These are phyloP conservation scores for Coemansia sp. DNA, from an alignment of 192 early-diverging fungal species.

Conservation along the genomic window DNA sequence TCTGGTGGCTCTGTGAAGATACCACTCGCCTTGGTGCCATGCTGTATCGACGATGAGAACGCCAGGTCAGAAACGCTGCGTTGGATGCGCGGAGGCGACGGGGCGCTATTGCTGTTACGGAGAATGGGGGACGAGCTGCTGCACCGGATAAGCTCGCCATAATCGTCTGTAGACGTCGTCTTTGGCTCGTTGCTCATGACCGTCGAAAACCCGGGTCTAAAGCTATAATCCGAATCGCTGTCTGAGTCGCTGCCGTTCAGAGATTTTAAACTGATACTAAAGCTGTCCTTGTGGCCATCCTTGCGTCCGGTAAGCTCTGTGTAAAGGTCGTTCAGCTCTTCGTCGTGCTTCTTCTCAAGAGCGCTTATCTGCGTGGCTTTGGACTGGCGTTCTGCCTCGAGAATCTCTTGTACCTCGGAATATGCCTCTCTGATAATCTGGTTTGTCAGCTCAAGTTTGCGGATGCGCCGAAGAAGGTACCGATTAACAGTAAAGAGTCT, in stretches of 20 bases:
- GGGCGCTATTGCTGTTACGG: conserved; percentile 1
- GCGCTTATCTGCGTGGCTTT: conserved; percentile 31
- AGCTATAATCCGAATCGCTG: conserved; percentile 18
- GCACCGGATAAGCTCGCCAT: conserved; percentile 9
- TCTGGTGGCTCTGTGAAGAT: neutral
- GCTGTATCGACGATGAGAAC: neutral
- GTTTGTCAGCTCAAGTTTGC: conserved; percentile 55
- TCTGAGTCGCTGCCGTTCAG: conserved; percentile 20
- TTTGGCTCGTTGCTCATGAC: conserved; percentile 1
- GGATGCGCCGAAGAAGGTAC: conserved; percentile 44
- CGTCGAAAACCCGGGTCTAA: conserved; percentile 26
- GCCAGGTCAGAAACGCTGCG: conserved; percentile 27
- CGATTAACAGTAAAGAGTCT: conserved; percentile 26
- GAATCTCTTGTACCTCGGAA: conserved; percentile 44
- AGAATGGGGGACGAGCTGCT: conserved; percentile 17
- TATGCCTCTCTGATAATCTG: conserved; percentile 52
- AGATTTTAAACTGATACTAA: conserved; percentile 1
- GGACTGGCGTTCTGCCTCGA: conserved; percentile 48
- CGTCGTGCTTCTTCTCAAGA: conserved; percentile 38
- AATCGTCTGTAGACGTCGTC: neutral
- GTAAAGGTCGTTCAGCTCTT: conserved; percentile 37
- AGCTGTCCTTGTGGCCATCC: conserved; percentile 11
- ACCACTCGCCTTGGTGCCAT: neutral
- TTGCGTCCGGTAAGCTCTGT: conserved; percentile 29
- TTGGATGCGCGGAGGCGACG: conserved; percentile 12